Evolutionary conservation across 305 asterid genomes (phyloP).

Genomic region (Fraxinus baroniana): DNA sequence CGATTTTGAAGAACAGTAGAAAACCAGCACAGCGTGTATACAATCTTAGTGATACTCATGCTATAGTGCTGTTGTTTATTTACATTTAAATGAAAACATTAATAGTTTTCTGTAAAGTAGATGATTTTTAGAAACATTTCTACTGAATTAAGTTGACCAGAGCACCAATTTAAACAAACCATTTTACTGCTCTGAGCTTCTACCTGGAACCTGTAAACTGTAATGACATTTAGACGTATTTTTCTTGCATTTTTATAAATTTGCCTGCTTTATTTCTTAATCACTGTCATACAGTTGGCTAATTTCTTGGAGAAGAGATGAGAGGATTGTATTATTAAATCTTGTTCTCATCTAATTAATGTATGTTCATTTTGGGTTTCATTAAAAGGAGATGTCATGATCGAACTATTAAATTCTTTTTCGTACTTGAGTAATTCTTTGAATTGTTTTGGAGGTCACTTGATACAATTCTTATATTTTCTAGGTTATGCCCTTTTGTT

Average conservation of each 20-base stretch:
- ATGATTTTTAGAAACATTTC: not conserved
- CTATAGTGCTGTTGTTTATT: not conserved
- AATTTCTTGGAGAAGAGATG: not conserved
- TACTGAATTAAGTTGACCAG: not conserved
- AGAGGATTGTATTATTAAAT: not conserved
- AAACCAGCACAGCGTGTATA: not conserved
- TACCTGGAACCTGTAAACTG: not conserved
- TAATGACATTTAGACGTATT: not conserved
- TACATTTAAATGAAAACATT: not conserved
- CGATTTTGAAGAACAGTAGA: not conserved
- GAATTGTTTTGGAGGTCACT: not conserved
- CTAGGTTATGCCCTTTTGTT: not conserved
- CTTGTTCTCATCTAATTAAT: not conserved
- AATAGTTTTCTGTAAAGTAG: not conserved
- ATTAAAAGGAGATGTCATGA: not conserved
- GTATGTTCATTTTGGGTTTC: not conserved
- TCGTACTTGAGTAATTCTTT: not conserved
- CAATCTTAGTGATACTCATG: not conserved
- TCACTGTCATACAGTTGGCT: not conserved
- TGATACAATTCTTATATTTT: not conserved
- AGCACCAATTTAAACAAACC: not conserved
- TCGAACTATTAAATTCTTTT: not conserved
- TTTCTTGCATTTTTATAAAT: not conserved
- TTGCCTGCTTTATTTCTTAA: not conserved
- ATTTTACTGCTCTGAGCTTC: not conserved